Conservation (phyloP, 192 early-diverging fungal species). For the Fimicolochytrium jonesii region DNA sequence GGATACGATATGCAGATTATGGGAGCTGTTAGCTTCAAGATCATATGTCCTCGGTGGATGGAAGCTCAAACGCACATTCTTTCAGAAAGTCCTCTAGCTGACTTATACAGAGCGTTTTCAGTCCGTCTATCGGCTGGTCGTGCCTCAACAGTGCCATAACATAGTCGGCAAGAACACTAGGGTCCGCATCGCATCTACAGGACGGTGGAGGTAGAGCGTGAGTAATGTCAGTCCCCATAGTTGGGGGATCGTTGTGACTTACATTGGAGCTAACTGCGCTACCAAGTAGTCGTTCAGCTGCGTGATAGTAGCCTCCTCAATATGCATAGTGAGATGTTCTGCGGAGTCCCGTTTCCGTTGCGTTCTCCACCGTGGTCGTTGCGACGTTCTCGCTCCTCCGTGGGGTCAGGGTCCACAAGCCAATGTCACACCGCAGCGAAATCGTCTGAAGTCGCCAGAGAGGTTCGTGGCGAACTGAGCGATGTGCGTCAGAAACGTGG, state of each 20-base stretch:
- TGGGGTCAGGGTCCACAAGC: too few relatives aligned
- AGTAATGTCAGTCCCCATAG: too few relatives aligned
- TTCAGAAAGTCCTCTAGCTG: constrained; percentile 77
- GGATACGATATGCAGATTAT: too few relatives aligned
- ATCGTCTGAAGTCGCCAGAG: too few relatives aligned
- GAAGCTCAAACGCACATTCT: constrained; percentile 55
- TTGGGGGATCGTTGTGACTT: neutral
- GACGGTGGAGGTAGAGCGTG: neutral
- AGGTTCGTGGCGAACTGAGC: too few relatives aligned
- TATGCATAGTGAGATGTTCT: constrained; percentile 1
- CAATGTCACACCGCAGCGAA: too few relatives aligned
- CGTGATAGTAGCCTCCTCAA: constrained; percentile 11
- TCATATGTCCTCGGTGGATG: too few relatives aligned
- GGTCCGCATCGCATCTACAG: constrained; percentile 53
- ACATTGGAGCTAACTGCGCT: constrained; percentile 18
- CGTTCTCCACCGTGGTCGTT: too few relatives aligned
- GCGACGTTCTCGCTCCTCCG: too few relatives aligned
- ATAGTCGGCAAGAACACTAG: constrained; percentile 73
- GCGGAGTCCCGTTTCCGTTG: too few relatives aligned
- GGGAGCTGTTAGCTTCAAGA: too few relatives aligned
- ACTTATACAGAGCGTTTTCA: constrained; percentile 52
- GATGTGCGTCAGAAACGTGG: too few relatives aligned
- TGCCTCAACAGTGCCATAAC: constrained; percentile 73
- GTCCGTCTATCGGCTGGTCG: constrained; percentile 51
- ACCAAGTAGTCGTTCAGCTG: constrained; percentile 19